A percentile compares a stretch with the other conserved stretches of the same genome.
Conservation (phyloP, 1,284 basidiomycete species). For the Rhodotorula sp. region DNA sequence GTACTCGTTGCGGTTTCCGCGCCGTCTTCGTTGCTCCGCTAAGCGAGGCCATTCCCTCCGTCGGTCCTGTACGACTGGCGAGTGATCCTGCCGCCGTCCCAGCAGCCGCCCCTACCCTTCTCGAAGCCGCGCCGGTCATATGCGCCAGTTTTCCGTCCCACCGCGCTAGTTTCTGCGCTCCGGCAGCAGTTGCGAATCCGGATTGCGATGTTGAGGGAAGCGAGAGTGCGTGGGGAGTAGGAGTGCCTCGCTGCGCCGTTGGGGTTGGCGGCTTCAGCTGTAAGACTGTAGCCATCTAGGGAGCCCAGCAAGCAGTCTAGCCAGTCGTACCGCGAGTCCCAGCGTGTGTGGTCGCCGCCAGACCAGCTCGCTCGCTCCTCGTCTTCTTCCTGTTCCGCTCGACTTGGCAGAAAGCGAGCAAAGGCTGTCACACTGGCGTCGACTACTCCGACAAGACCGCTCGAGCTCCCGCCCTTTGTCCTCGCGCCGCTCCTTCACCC, state of each 20-base stretch:
- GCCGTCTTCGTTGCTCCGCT: neutral
- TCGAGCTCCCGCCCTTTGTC: slow-evolving; percentile 41
- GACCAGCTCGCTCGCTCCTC: neutral
- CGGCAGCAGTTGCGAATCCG: neutral
- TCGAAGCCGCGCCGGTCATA: too few relatives aligned
- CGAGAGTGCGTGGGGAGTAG: neutral
- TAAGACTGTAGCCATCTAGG: neutral
- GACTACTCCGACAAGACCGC: slow-evolving; percentile 14
- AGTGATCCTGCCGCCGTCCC: neutral
- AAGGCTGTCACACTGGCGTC: slow-evolving; percentile 9
- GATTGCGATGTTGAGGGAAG: neutral
- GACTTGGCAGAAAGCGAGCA: too few relatives aligned
- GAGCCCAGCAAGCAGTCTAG: too few relatives aligned
- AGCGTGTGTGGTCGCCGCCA: neutral
- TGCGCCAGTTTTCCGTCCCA: too few relatives aligned
- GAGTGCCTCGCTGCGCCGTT: neutral
- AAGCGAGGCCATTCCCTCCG: neutral
- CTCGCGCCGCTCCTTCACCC: slow-evolving; percentile 26
- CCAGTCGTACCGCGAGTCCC: neutral
- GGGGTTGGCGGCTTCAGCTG: slow-evolving; percentile 1
- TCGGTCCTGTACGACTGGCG: neutral
- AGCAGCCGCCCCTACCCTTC: too few relatives aligned
- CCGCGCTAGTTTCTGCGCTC: too few relatives aligned
- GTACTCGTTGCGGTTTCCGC: neutral
- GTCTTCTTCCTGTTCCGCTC: too few relatives aligned